phyloP scores from a whole-genome alignment of 805 yeast species.

The Barnettozyma salicaria region DNA sequence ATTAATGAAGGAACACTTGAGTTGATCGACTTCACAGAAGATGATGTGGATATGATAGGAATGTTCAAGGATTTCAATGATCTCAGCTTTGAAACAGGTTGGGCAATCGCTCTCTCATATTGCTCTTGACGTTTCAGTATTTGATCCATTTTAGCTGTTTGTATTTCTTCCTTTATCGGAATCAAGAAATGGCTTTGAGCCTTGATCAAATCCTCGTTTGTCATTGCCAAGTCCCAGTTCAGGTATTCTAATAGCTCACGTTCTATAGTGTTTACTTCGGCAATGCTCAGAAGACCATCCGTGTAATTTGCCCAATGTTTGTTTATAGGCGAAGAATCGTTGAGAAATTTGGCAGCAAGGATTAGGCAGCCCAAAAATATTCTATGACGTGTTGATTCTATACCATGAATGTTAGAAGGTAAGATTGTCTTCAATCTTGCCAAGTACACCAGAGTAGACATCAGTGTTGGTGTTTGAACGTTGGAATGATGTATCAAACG shows the following conservation, averaged over 20 bases:
- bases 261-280: constrained; percentile 87
- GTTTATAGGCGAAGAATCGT: constrained; percentile 92
- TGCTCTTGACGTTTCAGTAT: constrained; percentile 23
- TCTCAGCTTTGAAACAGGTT: constrained; percentile 10
- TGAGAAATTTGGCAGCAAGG: constrained; percentile 85
- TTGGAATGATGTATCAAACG: constrained; percentile 72
- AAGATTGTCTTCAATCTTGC: constrained; percentile 68
- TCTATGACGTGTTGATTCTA: constrained; percentile 89
- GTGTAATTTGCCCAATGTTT: constrained; percentile 96
- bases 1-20: constrained; percentile 35
- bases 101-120: constrained; percentile 8
- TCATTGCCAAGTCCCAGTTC: constrained; percentile 78
- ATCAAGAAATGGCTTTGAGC: constrained; percentile 70
- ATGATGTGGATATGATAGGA: constrained; percentile 15
- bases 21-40: constrained; percentile 19
- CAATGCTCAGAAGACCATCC: constrained; percentile 67
- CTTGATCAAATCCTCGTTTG: constrained; percentile 60
- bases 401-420: constrained; percentile 86
- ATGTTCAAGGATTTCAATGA: constrained; percentile 13
- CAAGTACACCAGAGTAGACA: constrained; percentile 85
- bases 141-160: constrained; percentile 22
- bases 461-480: constrained; percentile 90
- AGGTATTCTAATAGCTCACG: constrained; percentile 76
- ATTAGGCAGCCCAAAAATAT: constrained; percentile 86
- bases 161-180: constrained; percentile 51